Base-by-base conservation (phyloP, 192 early-diverging fungal species). In the Gaertneriomyces semiglobifer region DNA sequence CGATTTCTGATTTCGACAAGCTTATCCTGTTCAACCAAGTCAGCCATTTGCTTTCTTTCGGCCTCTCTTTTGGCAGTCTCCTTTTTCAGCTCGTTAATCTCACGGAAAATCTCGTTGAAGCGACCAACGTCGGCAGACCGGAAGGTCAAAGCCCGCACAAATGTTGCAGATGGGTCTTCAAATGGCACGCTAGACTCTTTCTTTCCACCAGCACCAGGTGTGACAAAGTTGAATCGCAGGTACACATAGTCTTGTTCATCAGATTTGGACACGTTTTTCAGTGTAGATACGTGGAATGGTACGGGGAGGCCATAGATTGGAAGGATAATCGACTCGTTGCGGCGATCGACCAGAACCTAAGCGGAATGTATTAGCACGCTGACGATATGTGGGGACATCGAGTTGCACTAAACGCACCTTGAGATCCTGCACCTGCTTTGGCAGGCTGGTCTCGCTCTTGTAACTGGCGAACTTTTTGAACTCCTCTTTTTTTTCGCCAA, bases 391-490 rank as follows among this genome's bases (percentile, higher is more conserved):
- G 12, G 2, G 1, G 12, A 0, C 2, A 50, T 50, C 48, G 2
- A 0, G 12, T 50, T 18, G 56, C 16, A 20, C 2, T 4, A 14
- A 12, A 64, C 63, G 58, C 72, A 88, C 88, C 70, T 84, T 77
- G 58, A 92, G 74, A 56, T 88, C 82, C 62, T 82, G 78, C 33
- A 89, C 87, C 52, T 90, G 86, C 58, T 86, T 88, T 7, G 97
- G 97, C 52, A 99, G 69, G 25, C 88, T 83, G 0, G 88, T 83
- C 59, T 98, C 97, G 66, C 90, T 83, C 73, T 90, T 88, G 75
- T 99, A 99, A 82, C 93, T 93, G 74, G 98, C 97, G 75, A 94
- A 96, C 74, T 90, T 90, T 60, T 85, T 85, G 71, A 95, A 92
- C 16, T 83, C 81, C 14, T 81, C 83, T 69, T 89, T 84, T 53